Percentiles rank a stretch among this genome's conserved stretches.
These are phyloP conservation scores for Sicyos edulis DNA, from an alignment of 306 rosid genomes.

Conservation along the genomic window DNA sequence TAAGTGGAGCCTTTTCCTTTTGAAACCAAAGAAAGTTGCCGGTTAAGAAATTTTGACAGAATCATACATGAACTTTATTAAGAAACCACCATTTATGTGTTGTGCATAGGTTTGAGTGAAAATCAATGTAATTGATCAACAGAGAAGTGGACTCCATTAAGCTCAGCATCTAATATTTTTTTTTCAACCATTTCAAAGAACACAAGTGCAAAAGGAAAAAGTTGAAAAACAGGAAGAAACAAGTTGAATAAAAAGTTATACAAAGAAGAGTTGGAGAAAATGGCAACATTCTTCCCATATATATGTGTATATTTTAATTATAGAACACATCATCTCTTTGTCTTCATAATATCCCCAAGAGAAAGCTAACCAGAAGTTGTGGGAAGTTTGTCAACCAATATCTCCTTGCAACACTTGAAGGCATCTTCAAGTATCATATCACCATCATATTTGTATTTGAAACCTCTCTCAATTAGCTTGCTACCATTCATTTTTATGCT, in stretches of 20 bases:
- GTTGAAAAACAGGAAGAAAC: neutral
- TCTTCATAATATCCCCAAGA: neutral
- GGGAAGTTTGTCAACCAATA: neutral
- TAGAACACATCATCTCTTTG: neutral
- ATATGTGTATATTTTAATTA: neutral
- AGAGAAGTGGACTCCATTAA: neutral
- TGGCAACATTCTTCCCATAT: no score
- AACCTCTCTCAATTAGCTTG: slow-evolving; percentile 24
- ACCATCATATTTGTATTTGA: slow-evolving; percentile 23
- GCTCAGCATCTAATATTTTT: neutral
- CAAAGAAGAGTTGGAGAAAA: no score
- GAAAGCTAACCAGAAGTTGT: neutral
- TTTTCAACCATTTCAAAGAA: neutral
- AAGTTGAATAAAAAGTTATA: no score
- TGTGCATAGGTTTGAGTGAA: neutral
- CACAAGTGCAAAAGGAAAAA: neutral
- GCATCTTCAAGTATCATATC: slow-evolving; percentile 26
- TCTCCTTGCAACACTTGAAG: slow-evolving; percentile 12
- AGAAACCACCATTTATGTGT: neutral
- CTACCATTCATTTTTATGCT: slow-evolving; percentile 23
- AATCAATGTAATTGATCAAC: neutral
- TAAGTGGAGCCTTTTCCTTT: no score
- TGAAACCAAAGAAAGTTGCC: no score
- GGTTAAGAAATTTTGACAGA: neutral
- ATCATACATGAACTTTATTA: neutral